Evolutionary conservation across 1,139 yeast species (phyloP), one percentile per base, ranked within the genome.

Genomic region (Meyerozyma sp.): DNA sequence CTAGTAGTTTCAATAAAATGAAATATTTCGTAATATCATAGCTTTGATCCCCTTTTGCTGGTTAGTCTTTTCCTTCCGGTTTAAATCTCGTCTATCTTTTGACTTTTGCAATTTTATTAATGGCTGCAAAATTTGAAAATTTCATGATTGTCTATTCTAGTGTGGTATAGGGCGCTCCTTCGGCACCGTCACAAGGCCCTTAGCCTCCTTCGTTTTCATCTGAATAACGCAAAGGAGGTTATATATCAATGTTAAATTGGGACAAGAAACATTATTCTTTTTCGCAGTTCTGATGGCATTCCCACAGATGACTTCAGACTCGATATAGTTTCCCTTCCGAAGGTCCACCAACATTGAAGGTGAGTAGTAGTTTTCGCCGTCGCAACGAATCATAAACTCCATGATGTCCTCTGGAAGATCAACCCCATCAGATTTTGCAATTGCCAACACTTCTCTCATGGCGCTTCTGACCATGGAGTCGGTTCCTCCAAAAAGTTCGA

Each of bases 161-260:
- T 27, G 11, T 6, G 29, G 29, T 5, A 30, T 16, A 6, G 34
- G 34, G 5, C 34, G 14, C 8, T 30, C 20, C 16, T 30, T 30
- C 10, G 34, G 34, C 20, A 70, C 51, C 30, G 45, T 53, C 32
- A 82, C 59, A 37, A 65, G 50, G 0, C 83, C 83, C 36, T 67
- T 66, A 35, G 62, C 55, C 55, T 83, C 89, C 61, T 79, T 75
- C 32, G 81, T 67, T 47, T 77, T 65, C 65, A 77, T 75, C 59
- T 85, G 93, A 32, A 77, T 70, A 52, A 83, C 69, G 45, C 74
- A 75, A 46, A 85, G 65, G 44, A 85, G 65, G 41, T 73, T 64
- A 59, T 83, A 83, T 30, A 86, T 51, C n/a, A 79, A 66, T 5
- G 68, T 62, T 45, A 87, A 69, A 4, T 73, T 66, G 0, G 94